Evolutionary conservation across 805 yeast genomes (phyloP), one percentile per base, ranked within the genome.

Genomic region (Candida loeiensis): DNA sequence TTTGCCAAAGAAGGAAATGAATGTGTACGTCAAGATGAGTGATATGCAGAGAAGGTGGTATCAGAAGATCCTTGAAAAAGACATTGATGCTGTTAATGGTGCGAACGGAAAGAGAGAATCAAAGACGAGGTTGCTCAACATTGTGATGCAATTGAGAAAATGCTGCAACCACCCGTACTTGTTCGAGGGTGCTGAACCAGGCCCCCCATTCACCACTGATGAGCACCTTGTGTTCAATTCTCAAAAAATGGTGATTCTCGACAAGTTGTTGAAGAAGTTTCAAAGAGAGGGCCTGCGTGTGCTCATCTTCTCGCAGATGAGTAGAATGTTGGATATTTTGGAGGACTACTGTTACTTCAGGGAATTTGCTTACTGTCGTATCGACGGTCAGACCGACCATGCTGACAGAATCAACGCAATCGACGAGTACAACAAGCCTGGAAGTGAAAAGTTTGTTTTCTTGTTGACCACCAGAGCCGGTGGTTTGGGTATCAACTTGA

Each of bases 171-270:
- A 85, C 63, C 95, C 95, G 11, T 85, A 85, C 55, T 62, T 85
- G 28, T 85, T 85, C 53, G 93, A 85, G 57, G 95, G 95, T 32
- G 93, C 91, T 1, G 95, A 85, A 54, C 93, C 93, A 1, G 95
- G 95, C 9, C 95, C 95, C 14, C 95, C 95, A 16, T 85, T 69
- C 51, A 85, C 93, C 6, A 85, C 91, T 0, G 95, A 85, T 59
- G 93, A 85, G 56, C 95, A 85, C 63, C 69, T 85, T 56, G 80
- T 85, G 24, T 82, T 60, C 59, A 85, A 85, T 56, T 73, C 89
- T 3, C 82, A 80, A 40, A 85, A 85, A 55, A 72, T 85, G 73
- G 71, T 80, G 35, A 82, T 85, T 17, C 65, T 85, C 53, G 95
- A 85, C 56, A 76, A 77, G 53, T 54, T 85, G 44, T 63, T 85